A percentile compares a stretch with the other conserved stretches of the same genome.
Conservation (phyloP, 192 early-diverging fungal species). For the Bifiguratus adelaidae region DNA sequence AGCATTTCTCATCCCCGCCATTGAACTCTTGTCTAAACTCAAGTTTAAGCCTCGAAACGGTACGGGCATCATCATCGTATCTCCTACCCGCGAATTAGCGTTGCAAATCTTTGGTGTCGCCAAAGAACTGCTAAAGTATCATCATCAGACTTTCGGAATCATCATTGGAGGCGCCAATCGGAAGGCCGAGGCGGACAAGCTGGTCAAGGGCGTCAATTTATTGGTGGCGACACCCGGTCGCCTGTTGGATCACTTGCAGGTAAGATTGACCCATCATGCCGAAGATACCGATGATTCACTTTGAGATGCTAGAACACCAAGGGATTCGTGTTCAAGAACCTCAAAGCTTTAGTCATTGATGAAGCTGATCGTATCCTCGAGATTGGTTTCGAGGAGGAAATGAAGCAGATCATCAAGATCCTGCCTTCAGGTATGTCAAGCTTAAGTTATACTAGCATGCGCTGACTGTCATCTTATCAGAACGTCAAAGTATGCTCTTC, state of each 20-base stretch:
- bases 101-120: conserved; percentile 98
- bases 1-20: conserved; percentile 90
- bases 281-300: neutral
- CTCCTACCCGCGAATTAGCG: conserved; percentile 97
- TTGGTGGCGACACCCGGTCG: conserved; percentile 94
- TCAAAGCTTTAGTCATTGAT: conserved; percentile 89
- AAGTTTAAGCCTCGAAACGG: conserved; percentile 97
- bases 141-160: conserved; percentile 96
- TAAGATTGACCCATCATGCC: conserved; percentile 2
- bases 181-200: conserved; percentile 91
- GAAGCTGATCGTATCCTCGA: conserved; percentile 98
- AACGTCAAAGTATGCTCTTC: conserved; percentile 97
- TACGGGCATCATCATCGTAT: conserved; percentile 92
- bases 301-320: conserved; percentile 66
- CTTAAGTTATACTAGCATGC: neutral
- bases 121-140: conserved; percentile 88
- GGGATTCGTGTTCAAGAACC: conserved; percentile 89
- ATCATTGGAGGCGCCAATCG: conserved; percentile 98
- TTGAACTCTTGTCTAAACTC: conserved; percentile 81
- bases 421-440: conserved; percentile 61
- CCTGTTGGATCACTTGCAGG: conserved; percentile 95
- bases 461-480: conserved; percentile 23
- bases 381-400: conserved; percentile 97
- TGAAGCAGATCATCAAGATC: conserved; percentile 94
- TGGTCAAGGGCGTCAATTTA: conserved; percentile 93